Evolutionary conservation across 2,329 filamentous ascomycete genomes (phyloP), one percentile per base, ranked within the genome.

Genomic region (Chrysoporthe cubensis): DNA sequence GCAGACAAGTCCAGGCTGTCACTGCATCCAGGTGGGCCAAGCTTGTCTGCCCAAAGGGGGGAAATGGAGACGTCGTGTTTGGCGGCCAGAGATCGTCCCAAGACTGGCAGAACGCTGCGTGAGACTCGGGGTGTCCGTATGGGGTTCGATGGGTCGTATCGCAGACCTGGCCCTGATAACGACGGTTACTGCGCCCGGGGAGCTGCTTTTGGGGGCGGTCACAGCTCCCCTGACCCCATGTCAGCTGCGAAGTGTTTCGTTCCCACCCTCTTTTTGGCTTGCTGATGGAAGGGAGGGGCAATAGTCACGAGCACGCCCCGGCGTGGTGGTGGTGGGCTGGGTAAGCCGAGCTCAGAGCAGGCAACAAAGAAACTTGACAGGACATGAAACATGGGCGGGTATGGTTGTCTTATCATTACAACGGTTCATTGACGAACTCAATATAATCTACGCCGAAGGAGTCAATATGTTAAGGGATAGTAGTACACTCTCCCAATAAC

Each of bases 341-440:
- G 32, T 57, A 18, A 40, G 48, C 48, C 66, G 62, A 62, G 57
- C 58, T 57, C 50, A 56, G 50, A 57, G 54, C 18, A 57, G 57
- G 44, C 40, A 60, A 68, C 59, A 63, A 62, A 66, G 64, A 57
- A 54, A 60, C 18, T 40, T 7, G 16, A 42, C 18, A 57, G 32
- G 43, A n/a, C 26, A 60, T 37, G 58, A 21, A 37, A 21, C 57
- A 62, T 21, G n/a, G 26, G 26, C 42, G n/a, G 46, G 50, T 26
- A 57, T 43, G 43, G 37, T 26, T 37, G 46, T 16, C 40, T 43
- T 63, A 56, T 66, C 32, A 64, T 68, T 66, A 66, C 59, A 52
- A 50, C 44, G 14, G 46, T 40, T 64, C 66, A 64, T 52, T 46
- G 58, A 50, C 66, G 61, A 54, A 60, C 46, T 58, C 43, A 44